phyloP scores from a whole-genome alignment of 257 asterid species.

The Nicotiana paniculata region DNA sequence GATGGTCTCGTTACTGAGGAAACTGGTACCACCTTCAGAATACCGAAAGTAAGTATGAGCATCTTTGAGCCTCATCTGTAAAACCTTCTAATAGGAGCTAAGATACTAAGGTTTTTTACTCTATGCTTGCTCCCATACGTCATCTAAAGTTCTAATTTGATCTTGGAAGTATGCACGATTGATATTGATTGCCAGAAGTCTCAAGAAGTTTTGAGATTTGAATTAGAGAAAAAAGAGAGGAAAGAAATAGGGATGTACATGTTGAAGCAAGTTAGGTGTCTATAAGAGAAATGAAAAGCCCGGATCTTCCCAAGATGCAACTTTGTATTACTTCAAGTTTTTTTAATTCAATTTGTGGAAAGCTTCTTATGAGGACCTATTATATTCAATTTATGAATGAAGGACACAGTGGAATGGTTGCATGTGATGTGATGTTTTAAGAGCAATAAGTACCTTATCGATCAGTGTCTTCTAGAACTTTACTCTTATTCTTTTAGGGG shows the following conservation, averaged over 20 bases:
- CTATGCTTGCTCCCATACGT: not conserved
- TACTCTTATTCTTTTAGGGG: not conserved
- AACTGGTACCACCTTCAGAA: slow-evolving; percentile 92
- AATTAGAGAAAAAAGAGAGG: not conserved
- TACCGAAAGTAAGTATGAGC: slow-evolving; percentile 72
- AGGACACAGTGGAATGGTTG: not conserved
- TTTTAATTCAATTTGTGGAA: not conserved
- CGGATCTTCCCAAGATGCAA: not conserved
- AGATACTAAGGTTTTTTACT: not conserved
- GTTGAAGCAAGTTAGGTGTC: not conserved
- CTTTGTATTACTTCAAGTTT: not conserved
- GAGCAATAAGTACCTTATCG: not conserved
- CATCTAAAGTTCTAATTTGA: not conserved
- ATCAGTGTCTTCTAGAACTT: not conserved
- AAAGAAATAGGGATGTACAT: not conserved
- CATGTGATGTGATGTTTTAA: not conserved
- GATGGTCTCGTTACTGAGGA: slow-evolving; percentile 93
- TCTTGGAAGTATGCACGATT: not conserved
- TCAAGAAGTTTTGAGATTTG: not conserved
- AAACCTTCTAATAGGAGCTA: not conserved
- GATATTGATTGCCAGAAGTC: not conserved
- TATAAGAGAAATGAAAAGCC: not conserved
- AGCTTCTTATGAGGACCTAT: not conserved
- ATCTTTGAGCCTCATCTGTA: not conserved
- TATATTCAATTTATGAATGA: not conserved